Conservation (phyloP, 306 rosid species). For the Prunus mume region DNA sequence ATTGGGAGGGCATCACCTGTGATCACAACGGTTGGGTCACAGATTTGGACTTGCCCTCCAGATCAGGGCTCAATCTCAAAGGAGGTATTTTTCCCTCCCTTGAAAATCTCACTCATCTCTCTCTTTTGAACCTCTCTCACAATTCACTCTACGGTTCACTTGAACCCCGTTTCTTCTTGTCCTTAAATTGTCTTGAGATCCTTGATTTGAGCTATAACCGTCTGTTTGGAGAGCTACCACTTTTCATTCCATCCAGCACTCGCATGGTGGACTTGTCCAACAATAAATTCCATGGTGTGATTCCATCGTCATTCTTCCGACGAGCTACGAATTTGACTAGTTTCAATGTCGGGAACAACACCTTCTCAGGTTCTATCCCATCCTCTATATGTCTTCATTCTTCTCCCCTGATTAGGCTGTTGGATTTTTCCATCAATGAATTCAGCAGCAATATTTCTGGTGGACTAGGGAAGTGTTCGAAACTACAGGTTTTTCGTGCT, state of each 20-base stretch:
- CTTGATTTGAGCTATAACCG: background rate
- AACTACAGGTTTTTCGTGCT: no score
- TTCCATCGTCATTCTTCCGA: background rate
- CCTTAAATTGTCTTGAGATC: background rate
- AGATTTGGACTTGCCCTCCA: background rate
- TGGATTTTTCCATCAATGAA: background rate
- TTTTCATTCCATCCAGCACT: background rate
- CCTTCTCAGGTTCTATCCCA: background rate
- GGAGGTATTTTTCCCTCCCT: background rate
- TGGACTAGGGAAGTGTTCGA: no score
- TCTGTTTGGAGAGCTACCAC: background rate
- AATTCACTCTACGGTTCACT: conserved; percentile 1
- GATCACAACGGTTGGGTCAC: background rate
- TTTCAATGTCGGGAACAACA: background rate
- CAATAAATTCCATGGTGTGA: background rate
- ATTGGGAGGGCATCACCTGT: conserved; percentile 4
- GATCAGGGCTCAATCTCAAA: background rate
- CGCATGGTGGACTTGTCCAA: background rate
- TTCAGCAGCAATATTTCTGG: no score
- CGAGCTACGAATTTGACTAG: background rate
- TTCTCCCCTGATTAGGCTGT: background rate
- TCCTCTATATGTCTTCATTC: background rate
- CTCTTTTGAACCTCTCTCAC: background rate
- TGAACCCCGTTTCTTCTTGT: background rate
- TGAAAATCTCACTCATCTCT: background rate